Evolutionary conservation across 2,329 filamentous ascomycete genomes (phyloP).

Genomic region (Plectosphaerella plurivora): DNA sequence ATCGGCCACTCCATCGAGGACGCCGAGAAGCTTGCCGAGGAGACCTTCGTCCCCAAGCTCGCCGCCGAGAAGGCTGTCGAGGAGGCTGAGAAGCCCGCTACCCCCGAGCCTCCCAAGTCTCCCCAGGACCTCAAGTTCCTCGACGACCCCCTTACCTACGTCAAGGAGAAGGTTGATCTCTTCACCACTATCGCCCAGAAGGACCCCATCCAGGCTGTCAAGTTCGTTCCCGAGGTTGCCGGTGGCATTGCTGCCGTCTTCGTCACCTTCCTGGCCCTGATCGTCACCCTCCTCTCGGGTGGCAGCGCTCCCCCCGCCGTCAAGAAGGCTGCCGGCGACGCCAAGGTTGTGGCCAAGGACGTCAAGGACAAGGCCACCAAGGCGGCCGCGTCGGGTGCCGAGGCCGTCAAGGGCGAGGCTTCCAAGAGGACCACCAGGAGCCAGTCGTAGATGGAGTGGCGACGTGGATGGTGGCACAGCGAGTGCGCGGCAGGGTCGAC

Average conservation of each 20-base stretch:
- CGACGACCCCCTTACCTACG: conserved; percentile 81
- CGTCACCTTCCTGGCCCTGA: conserved; percentile 65
- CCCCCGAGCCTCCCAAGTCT: conserved; percentile 58
- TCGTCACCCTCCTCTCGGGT: conserved; percentile 63
- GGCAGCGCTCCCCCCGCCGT: conserved; percentile 62
- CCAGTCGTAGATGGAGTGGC: conserved; percentile 38
- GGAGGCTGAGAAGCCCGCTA: conserved; percentile 75
- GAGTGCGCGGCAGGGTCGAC: neutral
- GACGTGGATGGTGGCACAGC: conserved; percentile 1
- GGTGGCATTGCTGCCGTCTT: conserved; percentile 70
- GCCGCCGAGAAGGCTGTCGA: conserved; percentile 76
- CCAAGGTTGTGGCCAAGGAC: conserved; percentile 68
- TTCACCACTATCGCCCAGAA: conserved; percentile 81
- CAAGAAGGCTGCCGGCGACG: conserved; percentile 65
- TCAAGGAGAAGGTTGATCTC: conserved; percentile 89
- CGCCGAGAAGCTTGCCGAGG: conserved; percentile 79
- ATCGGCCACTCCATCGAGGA: conserved; percentile 95
- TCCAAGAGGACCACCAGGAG: conserved; percentile 57
- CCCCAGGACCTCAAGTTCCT: conserved; percentile 79
- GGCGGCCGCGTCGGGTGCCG: conserved; percentile 57
- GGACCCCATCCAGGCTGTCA: conserved; percentile 78
- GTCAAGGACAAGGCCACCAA: conserved; percentile 69
- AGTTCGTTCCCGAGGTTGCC: conserved; percentile 88
- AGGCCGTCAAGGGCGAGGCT: conserved; percentile 71
- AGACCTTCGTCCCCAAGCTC: conserved; percentile 89